A percentile compares a stretch with the other conserved stretches of the same genome.
phyloP scores from a whole-genome alignment of 805 yeast genomes.

The Tetrapisispora phaffii region DNA sequence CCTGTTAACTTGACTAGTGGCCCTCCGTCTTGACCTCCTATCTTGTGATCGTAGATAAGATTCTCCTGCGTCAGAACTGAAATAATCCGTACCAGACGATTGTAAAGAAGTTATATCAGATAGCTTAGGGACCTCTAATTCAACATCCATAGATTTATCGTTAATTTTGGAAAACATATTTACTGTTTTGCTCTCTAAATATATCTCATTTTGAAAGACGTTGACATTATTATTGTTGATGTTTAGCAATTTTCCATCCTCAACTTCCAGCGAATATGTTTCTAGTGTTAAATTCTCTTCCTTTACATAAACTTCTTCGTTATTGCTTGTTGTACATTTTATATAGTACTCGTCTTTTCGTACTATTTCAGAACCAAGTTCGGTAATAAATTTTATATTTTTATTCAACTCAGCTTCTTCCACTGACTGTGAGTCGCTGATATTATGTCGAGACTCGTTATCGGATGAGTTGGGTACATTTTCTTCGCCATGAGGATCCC shows the following conservation, averaged over 20 bases:
- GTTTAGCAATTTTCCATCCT: not conserved
- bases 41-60: not conserved
- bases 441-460: not conserved
- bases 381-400: constrained; percentile 3
- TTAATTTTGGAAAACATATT: not conserved
- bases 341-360: constrained; percentile 13
- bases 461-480: not conserved
- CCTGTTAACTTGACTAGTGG: not conserved
- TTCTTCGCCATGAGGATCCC: constrained; percentile 1
- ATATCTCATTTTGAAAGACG: not conserved
- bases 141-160: not conserved
- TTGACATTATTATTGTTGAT: not conserved
- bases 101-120: not conserved
- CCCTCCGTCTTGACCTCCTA: not conserved
- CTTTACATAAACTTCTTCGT: constrained; percentile 7
- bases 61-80: not conserved
- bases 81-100: not conserved
- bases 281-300: constrained; percentile 6
- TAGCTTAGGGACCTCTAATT: not conserved
- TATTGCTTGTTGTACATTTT: constrained; percentile 12
- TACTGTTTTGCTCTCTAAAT: not conserved
- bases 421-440: not conserved
- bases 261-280: not conserved
- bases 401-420: not conserved
- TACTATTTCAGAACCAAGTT: constrained; percentile 9